Percentiles rank a stretch among this genome's conserved stretches.
These are phyloP conservation scores for Elsinoe perseae DNA, from an alignment of 2,329 filamentous ascomycete species.

Conservation along the genomic window DNA sequence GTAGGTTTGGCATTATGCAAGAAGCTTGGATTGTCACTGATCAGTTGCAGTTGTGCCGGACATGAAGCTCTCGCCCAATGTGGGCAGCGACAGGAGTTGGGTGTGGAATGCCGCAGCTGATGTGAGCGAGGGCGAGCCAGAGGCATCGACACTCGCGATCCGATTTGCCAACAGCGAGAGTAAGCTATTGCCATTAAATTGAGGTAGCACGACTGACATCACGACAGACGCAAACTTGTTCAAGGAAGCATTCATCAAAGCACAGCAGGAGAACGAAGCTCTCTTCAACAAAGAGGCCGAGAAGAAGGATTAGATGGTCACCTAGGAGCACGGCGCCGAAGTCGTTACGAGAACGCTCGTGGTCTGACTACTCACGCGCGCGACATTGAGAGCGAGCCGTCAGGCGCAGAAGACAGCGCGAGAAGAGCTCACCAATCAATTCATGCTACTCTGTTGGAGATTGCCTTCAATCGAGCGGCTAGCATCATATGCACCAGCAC, in stretches of 20 bases:
- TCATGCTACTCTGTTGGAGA: not conserved
- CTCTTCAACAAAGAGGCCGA: constrained; percentile 51
- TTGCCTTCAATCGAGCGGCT: not conserved
- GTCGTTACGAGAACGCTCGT: no score
- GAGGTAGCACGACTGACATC: constrained; percentile 14
- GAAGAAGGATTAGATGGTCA: constrained; percentile 8
- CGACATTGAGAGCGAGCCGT: not conserved
- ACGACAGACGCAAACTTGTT: constrained; percentile 81
- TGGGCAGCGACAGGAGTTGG: constrained; percentile 96
- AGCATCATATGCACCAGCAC: constrained; percentile 2
- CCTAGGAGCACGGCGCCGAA: no score
- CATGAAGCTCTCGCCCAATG: constrained; percentile 98
- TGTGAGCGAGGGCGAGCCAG: constrained; percentile 95
- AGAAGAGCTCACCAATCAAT: not conserved
- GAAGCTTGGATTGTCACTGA: constrained; percentile 18
- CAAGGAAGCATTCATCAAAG: constrained; percentile 96
- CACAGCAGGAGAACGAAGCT: constrained; percentile 89
- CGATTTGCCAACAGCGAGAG: constrained; percentile 97
- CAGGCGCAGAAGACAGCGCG: not conserved
- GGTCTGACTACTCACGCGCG: not conserved
- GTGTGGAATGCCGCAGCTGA: constrained; percentile 98
- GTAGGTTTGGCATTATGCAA: constrained; percentile 50
- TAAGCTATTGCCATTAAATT: constrained; percentile 41
- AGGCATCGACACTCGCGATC: constrained; percentile 92
- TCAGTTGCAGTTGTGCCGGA: constrained; percentile 70